A percentile compares a stretch with the other conserved stretches of the same genome.
phyloP scores from a whole-genome alignment of 805 yeast genomes.

The Tetrapisispora nanseiensis region DNA sequence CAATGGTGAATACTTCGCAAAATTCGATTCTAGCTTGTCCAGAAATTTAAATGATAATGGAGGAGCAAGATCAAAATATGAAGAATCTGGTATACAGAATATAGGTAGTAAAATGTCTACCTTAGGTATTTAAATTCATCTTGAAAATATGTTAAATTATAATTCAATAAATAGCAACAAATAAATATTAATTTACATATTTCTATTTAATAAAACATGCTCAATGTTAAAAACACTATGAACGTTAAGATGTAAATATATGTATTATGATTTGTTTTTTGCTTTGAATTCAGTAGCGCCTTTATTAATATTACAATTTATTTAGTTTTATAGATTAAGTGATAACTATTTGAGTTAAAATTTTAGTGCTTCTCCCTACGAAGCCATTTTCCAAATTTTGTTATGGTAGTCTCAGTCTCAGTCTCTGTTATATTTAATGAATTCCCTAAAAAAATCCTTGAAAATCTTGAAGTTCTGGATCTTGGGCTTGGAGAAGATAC shows the following conservation, averaged over 20 bases:
- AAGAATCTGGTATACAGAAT: background rate
- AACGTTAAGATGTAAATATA: too few species aligned
- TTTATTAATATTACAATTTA: too few species aligned
- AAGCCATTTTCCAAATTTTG: conserved; percentile 1
- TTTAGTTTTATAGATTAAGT: background rate
- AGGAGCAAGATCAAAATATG: conserved; percentile 1
- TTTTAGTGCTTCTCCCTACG: conserved; percentile 2
- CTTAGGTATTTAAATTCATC: background rate
- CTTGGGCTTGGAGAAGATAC: background rate
- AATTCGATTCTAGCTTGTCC: conserved; percentile 17
- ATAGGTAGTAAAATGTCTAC: conserved; percentile 1
- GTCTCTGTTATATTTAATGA: background rate
- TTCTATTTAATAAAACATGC: too few species aligned
- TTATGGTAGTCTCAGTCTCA: background rate
- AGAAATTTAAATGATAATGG: conserved; percentile 12
- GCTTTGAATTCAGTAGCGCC: too few species aligned
- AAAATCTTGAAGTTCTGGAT: conserved; percentile 1
- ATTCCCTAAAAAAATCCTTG: conserved; percentile 3
- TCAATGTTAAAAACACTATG: too few species aligned
- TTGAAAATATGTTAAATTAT: too few species aligned
- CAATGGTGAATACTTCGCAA: conserved; percentile 2
- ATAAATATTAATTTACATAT: too few species aligned
- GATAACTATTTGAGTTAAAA: background rate
- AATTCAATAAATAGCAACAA: too few species aligned
- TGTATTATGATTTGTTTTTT: too few species aligned